A percentile compares a stretch with the other conserved stretches of the same genome.
Conservation (phyloP, 2,329 filamentous ascomycete species). For the Arthrobotrys sphaeroides region DNA sequence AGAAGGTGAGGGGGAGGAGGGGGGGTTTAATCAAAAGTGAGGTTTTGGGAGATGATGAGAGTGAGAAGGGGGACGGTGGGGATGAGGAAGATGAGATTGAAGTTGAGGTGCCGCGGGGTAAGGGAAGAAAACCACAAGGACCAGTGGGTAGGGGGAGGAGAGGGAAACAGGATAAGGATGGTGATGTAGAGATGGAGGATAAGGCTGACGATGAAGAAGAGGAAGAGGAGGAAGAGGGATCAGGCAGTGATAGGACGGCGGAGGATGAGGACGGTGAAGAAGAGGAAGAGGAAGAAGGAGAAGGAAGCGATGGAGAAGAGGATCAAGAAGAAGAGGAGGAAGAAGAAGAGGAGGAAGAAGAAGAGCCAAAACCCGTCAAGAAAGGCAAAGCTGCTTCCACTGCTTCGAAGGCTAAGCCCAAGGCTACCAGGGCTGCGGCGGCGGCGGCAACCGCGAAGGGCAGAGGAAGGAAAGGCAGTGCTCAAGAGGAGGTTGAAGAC, state of each 20-base stretch:
- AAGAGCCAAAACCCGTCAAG: constrained; percentile 17
- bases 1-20: constrained; percentile 19
- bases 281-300: constrained; percentile 1
- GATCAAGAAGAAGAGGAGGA: constrained; percentile 12
- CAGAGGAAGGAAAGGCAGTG: constrained; percentile 35
- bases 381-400: constrained; percentile 19
- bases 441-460: constrained; percentile 25
- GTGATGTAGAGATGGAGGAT: constrained; percentile 51
- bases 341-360: constrained; percentile 11
- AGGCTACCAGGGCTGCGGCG: constrained; percentile 39
- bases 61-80: constrained; percentile 30
- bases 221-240: constrained; percentile 7
- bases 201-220: constrained; percentile 22
- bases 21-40: constrained; percentile 50
- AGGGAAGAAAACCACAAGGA: not conserved
- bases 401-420: constrained; percentile 23
- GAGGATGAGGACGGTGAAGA: constrained; percentile 16
- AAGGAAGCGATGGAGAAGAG: constrained; percentile 14
- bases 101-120: not conserved
- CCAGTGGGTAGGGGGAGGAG: not conserved
- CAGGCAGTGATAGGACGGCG: constrained; percentile 17
- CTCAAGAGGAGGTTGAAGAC: constrained; percentile 32
- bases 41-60: constrained; percentile 48
- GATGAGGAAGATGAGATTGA: constrained; percentile 21
- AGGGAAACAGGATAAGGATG: constrained; percentile 45